Base-by-base conservation (phyloP, 2,329 filamentous ascomycete genomes). In the Leptographium radiaticola region DNA sequence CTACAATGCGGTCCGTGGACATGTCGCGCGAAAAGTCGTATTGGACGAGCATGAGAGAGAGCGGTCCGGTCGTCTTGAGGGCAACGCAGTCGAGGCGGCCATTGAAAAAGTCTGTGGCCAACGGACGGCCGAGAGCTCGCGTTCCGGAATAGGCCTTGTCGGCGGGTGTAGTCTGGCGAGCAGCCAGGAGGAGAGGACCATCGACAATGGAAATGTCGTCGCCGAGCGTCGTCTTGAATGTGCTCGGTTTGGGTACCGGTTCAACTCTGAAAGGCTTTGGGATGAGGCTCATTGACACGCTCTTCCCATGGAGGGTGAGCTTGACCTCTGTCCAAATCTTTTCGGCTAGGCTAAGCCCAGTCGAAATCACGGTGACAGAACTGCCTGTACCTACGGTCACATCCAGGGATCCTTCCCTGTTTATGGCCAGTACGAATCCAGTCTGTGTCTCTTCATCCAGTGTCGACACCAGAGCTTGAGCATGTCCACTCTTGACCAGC, bases 11-110 rank as follows among this genome's bases (percentile, higher is more conserved):
- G 46, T 52, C 52, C n/a, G 38, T 45, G 13, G 39, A 38, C 15
- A 55, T 52, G 13, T 49, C 25, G 8, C 18, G 36, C 9, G 50
- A 43, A 45, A 55, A 55, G 45, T 55, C 53, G n/a, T 44, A 49
- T 33, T 55, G 42, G 20, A 34, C 49, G 25, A 55, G 53, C 6
- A 31, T 38, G 2, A 46, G 18, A 9, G 18, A 15, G 10, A 15
- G 18, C 12, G 18, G 25, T 12, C 18, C 20, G 20, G 9, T 18
- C 2, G 44, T 44, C 12, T 49, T 49, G 11, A 55, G n/a, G 7
- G 38, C 5, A 30, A 40, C 38, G 36, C 49, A 15, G 44, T 55
- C 53, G 30, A 55, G 13, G 20, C 53, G 53, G 8, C 53, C 53
- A 25, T 55, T 55, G 53, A 55, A 55, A 20, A 55, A 49, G 45